A percentile compares a stretch with the other conserved stretches of the same genome.
phyloP scores from a whole-genome alignment of 805 yeast genomes.

The Zygoascus tannicola region DNA sequence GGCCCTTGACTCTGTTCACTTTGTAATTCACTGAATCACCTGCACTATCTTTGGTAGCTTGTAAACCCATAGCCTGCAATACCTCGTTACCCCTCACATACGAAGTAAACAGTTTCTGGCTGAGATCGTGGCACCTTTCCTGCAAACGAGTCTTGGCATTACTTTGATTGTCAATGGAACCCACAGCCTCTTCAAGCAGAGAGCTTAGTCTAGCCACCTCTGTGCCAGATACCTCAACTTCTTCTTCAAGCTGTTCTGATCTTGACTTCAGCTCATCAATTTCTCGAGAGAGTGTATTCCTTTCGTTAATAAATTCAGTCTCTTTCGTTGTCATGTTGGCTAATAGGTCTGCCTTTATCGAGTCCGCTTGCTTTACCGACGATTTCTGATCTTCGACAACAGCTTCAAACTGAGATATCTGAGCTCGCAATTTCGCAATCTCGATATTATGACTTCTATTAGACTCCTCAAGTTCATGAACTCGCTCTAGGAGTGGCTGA shows the following conservation, averaged over 20 bases:
- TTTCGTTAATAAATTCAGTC: conserved; percentile 45
- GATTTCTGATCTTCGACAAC: conserved; percentile 23
- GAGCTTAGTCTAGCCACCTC: conserved; percentile 1
- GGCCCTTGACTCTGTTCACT: conserved; percentile 66
- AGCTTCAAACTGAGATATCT: conserved; percentile 26
- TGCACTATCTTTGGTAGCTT: conserved; percentile 41
- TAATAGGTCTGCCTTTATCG: conserved; percentile 52
- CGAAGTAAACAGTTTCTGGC: conserved; percentile 30
- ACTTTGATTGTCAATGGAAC: neutral
- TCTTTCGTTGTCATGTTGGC: conserved; percentile 64
- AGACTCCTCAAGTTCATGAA: conserved; percentile 13
- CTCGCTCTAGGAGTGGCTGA: conserved; percentile 11
- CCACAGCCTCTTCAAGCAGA: conserved; percentile 2
- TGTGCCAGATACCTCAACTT: conserved; percentile 5
- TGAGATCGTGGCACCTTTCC: conserved; percentile 32
- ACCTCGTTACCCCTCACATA: conserved; percentile 40
- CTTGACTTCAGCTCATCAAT: conserved; percentile 37
- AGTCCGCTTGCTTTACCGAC: conserved; percentile 20
- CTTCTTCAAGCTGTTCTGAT: conserved; percentile 34
- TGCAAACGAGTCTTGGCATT: conserved; percentile 1
- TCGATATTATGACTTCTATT: conserved; percentile 5
- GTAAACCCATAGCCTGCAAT: conserved; percentile 68
- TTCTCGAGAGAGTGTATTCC: conserved; percentile 41
- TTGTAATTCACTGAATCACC: conserved; percentile 33
- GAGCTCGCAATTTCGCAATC: neutral